Base-by-base conservation (phyloP, 345 rosid species). In the Sisymbrium irio region DNA sequence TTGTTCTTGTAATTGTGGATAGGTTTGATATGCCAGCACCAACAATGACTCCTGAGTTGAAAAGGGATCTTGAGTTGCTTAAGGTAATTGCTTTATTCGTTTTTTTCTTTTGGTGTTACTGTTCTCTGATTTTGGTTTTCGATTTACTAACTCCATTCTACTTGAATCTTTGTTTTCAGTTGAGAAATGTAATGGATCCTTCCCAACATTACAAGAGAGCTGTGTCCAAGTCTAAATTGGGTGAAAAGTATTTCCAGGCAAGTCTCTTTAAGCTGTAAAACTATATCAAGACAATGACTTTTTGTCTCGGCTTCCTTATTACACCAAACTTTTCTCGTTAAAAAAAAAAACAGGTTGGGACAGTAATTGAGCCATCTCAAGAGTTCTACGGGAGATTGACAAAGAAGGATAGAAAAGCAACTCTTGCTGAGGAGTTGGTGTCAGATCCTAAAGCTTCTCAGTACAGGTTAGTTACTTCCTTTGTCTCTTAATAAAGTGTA, bases 11-110 rank as follows among this genome's bases (percentile, higher is more conserved):
- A 12, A 19, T 13, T 72, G 6, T 73, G 47, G 50, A 17, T 76
- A 95, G 98, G 99, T 92, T 95, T 78, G 92, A 88, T 77, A 90
- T 92, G 99, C 91, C 98, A 9, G 98, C 98, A 14, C 89, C 90
- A 1, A 88, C 89, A 19, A 69, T 92, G 40, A 95, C 99, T 14
- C 94, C 91, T 0, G 97, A 95, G 77, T 77, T 95, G 83, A 95
- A 88, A 78, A 92, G 79, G 62, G 97, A 95, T 82, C 92, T 95
- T 63, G 91, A 95, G 78, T 58, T 92, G 32, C 89, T 95, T n/a
- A 95, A 92, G 98, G 96, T 95, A 49, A 50, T 57, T 44, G 5
- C 6, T 20, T 42, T 3, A 0, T 27, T 11, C 1, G 4, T 2
- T 11, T 49, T 25, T 22, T 22, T 22, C 25, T 44, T 10, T 27